These are phyloP conservation scores for Mycena polygramma DNA, from an alignment of 768 basidiomycete species.

Conservation along the genomic window DNA sequence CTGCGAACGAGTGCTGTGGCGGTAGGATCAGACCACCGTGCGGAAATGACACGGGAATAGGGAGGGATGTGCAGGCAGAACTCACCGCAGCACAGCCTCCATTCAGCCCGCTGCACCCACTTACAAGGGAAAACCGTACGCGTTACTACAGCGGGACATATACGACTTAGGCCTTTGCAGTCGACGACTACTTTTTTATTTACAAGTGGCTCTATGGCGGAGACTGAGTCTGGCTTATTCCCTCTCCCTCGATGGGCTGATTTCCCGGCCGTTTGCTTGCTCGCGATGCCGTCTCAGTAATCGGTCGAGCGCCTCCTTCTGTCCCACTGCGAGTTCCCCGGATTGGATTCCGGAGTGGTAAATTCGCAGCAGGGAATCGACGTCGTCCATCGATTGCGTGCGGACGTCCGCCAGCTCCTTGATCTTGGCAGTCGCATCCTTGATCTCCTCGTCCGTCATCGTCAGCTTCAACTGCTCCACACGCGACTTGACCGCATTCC, in stretches of 20 bases:
- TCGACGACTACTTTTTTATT: conserved; percentile 6
- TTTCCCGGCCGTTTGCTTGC: conserved; percentile 36
- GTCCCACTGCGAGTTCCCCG: conserved; percentile 94
- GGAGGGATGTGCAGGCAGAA: no score
- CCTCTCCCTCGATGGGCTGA: conserved; percentile 30
- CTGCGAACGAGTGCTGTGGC: no score
- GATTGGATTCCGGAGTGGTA: conserved; percentile 95
- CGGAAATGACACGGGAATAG: no score
- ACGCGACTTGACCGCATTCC: conserved; percentile 99
- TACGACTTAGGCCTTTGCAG: no score
- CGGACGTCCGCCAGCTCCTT: conserved; percentile 99
- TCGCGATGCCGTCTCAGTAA: conserved; percentile 85
- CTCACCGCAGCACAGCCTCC: no score
- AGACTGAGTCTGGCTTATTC: not conserved
- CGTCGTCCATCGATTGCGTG: conserved; percentile 99
- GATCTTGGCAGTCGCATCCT: conserved; percentile 99
- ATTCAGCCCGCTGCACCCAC: no score
- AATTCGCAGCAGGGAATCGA: conserved; percentile 95
- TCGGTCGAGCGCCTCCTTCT: conserved; percentile 90
- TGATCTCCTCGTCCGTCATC: conserved; percentile 94
- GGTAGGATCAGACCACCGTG: no score
- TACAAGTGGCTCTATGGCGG: not conserved
- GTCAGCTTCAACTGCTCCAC: conserved; percentile 95
- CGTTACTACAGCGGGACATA: no score
- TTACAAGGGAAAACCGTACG: no score